Percentiles rank a stretch among this genome's conserved stretches.
Conservation (phyloP, 2,329 filamentous ascomycete genomes). For the Hypoxylon sp. region DNA sequence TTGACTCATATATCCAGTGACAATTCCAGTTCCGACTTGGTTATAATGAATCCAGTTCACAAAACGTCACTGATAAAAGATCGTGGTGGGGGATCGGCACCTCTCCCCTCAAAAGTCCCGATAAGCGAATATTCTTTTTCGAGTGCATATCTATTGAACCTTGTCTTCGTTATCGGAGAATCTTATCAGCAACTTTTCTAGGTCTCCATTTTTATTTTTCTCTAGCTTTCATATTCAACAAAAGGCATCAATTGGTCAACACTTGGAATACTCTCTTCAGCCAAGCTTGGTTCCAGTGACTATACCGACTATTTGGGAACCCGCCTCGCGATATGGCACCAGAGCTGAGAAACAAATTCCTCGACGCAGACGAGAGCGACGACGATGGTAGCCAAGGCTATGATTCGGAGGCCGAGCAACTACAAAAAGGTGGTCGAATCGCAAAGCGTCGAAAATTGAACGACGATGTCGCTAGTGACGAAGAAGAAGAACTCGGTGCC, state of each 20-base stretch:
- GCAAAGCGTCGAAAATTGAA: constrained; percentile 66
- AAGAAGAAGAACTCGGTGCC: constrained; percentile 54
- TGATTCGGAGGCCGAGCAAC: constrained; percentile 76
- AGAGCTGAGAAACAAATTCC: constrained; percentile 80
- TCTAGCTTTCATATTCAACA: background rate
- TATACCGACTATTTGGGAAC: background rate
- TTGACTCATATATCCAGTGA: constrained; percentile 16
- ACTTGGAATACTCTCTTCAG: background rate
- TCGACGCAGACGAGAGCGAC: constrained; percentile 73
- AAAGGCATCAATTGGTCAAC: constrained; percentile 6
- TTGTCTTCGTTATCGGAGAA: constrained; percentile 21
- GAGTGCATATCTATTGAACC: background rate
- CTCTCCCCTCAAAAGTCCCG: constrained; percentile 39
- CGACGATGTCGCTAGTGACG: constrained; percentile 48
- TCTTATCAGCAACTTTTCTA: constrained; percentile 25
- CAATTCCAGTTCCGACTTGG: constrained; percentile 19
- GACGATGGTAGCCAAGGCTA: constrained; percentile 73
- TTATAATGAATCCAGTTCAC: constrained; percentile 21
- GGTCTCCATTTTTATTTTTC: constrained; percentile 37
- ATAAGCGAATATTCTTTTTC: constrained; percentile 2
- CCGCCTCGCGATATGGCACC: constrained; percentile 68
- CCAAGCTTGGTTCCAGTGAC: background rate
- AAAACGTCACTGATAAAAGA: constrained; percentile 39
- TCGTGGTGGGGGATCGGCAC: constrained; percentile 38
- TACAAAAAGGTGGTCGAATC: constrained; percentile 74